Conservation (phyloP, 2,329 filamentous ascomycete species). For the Beauveria bassiana region DNA sequence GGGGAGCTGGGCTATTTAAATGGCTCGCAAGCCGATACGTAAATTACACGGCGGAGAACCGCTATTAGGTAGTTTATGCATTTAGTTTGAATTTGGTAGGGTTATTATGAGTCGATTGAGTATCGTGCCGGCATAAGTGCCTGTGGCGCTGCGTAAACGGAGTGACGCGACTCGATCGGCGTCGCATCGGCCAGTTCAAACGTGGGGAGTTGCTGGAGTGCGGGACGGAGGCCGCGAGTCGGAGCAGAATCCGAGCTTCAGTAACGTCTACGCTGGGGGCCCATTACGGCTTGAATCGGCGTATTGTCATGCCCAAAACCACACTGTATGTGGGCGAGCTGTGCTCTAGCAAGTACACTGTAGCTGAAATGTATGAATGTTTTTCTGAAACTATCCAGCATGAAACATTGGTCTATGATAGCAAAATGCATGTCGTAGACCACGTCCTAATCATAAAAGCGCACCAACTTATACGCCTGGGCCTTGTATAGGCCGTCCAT, state of each 20-base stretch:
- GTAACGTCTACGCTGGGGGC: background rate
- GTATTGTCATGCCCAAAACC: background rate
- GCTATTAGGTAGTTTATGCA: background rate
- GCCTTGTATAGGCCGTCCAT: background rate
- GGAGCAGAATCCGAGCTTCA: background rate
- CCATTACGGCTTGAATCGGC: background rate
- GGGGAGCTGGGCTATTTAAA: background rate
- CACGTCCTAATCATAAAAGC: background rate
- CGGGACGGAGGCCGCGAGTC: background rate
- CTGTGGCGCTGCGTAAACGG: background rate
- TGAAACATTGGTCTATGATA: background rate
- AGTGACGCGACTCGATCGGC: background rate
- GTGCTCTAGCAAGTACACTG: background rate
- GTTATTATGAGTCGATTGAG: no score
- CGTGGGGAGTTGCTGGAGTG: background rate
- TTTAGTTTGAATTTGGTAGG: background rate
- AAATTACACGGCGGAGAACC: background rate
- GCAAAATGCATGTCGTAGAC: background rate
- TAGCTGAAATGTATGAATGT: background rate
- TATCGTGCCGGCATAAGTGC: background rate
- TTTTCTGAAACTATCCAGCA: conserved; percentile 4
- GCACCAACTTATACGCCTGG: background rate
- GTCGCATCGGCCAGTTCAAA: background rate
- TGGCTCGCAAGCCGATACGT: background rate
- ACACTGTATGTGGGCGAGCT: background rate